Evolutionary conservation across 2,329 filamentous ascomycete genomes (phyloP), one percentile per base, ranked within the genome.

Genomic region (Sporothrix protearum): DNA sequence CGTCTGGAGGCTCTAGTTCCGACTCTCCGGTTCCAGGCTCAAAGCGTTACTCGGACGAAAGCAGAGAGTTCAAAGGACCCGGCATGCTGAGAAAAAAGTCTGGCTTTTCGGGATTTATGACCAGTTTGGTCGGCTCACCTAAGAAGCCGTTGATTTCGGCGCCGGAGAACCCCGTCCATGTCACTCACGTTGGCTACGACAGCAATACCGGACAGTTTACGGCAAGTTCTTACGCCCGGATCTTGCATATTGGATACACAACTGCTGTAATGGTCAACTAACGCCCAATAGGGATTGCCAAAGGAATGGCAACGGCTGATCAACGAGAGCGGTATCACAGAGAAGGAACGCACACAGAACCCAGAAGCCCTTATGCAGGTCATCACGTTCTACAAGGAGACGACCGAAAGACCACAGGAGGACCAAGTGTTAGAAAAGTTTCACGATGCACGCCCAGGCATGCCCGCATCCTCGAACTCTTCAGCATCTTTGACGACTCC

Each of bases 231-330:
- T 33, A 33, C 22, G 19, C 47, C 33, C 25, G 42, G 68, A 69
- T 49, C 59, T 39, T 28, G 49, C 49, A 25, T 5, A 25, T n/a
- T 51, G 2, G 47, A 51, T 9, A 28, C 6, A 25, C n/a, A 53
- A 28, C 12, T 10, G 25, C 10, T 12, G 5, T 28, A 16, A 42
- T 8, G 5, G 59, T 45, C 14, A 4, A 42, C 71, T 70, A 59
- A 69, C 64, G 30, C 16, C 3, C 16, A 30, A 73, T 78, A 96
- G 94, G 96, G 96, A 75, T 86, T 99, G 36, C 96, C 96, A 22
- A 96, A 96, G 81, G 96, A 98, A 87, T 99, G 96, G 96, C 95
- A 98, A 82, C 91, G 93, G 73, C 88, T 97, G 79, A 89, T 99
- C 78, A 93, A 95, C 82, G 94, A 97, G 81, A 97, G 93, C 81